Percentiles rank a stretch among this genome's conserved stretches.
phyloP scores from a whole-genome alignment of 139 green algal genomes.

The Chlorella vulgaris region DNA sequence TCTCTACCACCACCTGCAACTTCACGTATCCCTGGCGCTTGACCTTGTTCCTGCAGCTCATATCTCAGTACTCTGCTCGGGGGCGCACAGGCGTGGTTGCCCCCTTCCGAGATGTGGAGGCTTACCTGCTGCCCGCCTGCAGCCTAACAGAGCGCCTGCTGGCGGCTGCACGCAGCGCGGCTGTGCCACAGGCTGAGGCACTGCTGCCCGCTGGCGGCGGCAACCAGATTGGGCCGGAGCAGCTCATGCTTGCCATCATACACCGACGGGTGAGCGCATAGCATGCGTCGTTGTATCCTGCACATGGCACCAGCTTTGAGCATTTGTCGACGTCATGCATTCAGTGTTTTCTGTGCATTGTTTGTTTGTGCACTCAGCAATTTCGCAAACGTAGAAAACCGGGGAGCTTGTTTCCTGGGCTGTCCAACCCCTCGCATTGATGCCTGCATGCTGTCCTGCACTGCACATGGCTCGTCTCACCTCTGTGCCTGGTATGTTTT shows the following conservation, averaged over 20 bases:
- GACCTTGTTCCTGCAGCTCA: neutral
- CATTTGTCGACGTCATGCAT: too few relatives aligned
- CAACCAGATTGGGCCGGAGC: neutral
- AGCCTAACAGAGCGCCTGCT: conserved; percentile 2
- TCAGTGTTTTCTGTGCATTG: too few relatives aligned
- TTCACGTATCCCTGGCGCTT: neutral
- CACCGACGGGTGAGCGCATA: neutral
- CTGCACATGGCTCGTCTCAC: too few relatives aligned
- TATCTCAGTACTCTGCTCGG: neutral
- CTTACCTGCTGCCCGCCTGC: conserved; percentile 31
- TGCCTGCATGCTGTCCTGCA: too few relatives aligned
- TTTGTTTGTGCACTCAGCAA: neutral
- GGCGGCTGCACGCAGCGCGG: neutral
- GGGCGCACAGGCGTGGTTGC: conserved; percentile 23
- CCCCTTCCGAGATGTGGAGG: conserved; percentile 7
- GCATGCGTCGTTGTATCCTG: neutral
- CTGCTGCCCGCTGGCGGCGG: conserved; percentile 5
- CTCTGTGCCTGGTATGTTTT: too few relatives aligned
- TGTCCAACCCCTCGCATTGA: too few relatives aligned
- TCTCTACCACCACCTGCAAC: too few relatives aligned
- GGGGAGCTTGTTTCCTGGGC: too few relatives aligned
- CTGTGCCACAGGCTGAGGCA: neutral
- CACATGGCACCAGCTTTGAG: neutral
- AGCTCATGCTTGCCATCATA: conserved; percentile 17
- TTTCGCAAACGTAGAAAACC: too few relatives aligned